Evolutionary conservation across 192 early-diverging fungal genomes (phyloP), one percentile per base, ranked within the genome.

Genomic region (Linnemannia elongata): DNA sequence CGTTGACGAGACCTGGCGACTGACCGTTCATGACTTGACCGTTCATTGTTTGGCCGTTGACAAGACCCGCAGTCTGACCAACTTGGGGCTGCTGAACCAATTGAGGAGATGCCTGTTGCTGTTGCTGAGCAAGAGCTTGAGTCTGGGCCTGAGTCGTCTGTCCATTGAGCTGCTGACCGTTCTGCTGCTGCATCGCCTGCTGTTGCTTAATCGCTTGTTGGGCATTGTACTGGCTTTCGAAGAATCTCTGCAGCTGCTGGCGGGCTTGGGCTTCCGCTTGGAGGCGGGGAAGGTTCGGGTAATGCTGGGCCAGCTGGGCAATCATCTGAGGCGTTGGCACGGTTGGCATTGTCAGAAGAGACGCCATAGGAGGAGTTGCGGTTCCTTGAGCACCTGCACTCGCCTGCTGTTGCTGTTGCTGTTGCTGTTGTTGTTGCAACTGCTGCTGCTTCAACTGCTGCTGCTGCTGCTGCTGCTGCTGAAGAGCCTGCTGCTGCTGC

Each of bases 241-340:
- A 73, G 88, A 89, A 80, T 81, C 89, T 54, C 77, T 82, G 41
- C 71, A 92, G 30, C 68, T 85, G 78, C 81, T 89, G 55, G 42
- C 88, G 60, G 69, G 81, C 77, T 82, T 90, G 78, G 1, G 79
- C 76, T 66, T 87, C 85, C 5, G 85, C 85, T 36, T 87, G 85
- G 27, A 15, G 45, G 20, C 79, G 85, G 13, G 85, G 85, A 24
- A 87, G 66, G 35, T 81, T 76, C 0, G 85, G 76, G 68, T 87
- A 87, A 24, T 81, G 72, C 38, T 81, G 80, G 13, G 85, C 85
- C 20, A 87, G 39, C 57, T 87, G 85, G 35, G 79, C 72, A 74
- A 87, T 87, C 85, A 87, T 87, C 44, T 81, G 85, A 10, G 75
- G 85, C 17, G 85, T 81, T 24, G 80, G 79, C 4, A 78, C 85